Evolutionary conservation across 352 stramenopile genomes (phyloP).

Genomic region (Phytophthora idaei): DNA sequence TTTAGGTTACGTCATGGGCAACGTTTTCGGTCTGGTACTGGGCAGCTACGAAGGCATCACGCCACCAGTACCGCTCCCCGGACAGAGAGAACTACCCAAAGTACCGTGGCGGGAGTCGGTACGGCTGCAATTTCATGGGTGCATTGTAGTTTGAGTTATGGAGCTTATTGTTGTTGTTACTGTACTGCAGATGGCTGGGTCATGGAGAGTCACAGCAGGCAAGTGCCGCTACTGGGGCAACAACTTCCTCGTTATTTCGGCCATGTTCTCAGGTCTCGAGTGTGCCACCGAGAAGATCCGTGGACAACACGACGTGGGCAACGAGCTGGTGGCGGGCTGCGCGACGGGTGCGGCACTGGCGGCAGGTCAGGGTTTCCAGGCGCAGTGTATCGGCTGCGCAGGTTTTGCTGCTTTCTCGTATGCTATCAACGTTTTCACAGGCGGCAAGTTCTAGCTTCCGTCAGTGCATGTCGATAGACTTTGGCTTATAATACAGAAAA

Average conservation of each 20-base stretch:
- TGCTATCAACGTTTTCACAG: slow-evolving; percentile 89
- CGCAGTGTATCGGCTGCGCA: slow-evolving; percentile 93
- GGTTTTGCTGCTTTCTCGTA: slow-evolving; percentile 93
- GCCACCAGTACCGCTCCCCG: slow-evolving; percentile 74
- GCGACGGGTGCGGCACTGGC: slow-evolving; percentile 95
- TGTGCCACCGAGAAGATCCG: slow-evolving; percentile 94
- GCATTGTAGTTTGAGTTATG: background rate
- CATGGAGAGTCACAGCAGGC: slow-evolving; percentile 69
- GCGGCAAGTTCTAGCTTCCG: slow-evolving; percentile 62
- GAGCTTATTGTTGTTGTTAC: background rate
- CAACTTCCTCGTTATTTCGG: slow-evolving; percentile 89
- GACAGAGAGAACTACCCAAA: slow-evolving; percentile 82
- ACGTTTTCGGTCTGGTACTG: slow-evolving; percentile 77
- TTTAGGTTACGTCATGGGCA: slow-evolving; percentile 81
- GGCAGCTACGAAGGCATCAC: slow-evolving; percentile 89
- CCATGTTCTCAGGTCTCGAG: slow-evolving; percentile 95
- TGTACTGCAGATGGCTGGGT: slow-evolving; percentile 54
- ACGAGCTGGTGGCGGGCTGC: slow-evolving; percentile 93
- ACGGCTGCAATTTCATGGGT: slow-evolving; percentile 7
- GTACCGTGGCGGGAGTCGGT: slow-evolving; percentile 81
- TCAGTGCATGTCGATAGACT: slow-evolving; percentile 21
- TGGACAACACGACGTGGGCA: slow-evolving; percentile 95
- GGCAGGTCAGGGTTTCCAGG: slow-evolving; percentile 92
- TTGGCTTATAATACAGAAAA: slow-evolving; percentile 26
- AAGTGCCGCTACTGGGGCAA: slow-evolving; percentile 88